Conservation (phyloP, 805 yeast genomes). For the Candida odintsovae region DNA sequence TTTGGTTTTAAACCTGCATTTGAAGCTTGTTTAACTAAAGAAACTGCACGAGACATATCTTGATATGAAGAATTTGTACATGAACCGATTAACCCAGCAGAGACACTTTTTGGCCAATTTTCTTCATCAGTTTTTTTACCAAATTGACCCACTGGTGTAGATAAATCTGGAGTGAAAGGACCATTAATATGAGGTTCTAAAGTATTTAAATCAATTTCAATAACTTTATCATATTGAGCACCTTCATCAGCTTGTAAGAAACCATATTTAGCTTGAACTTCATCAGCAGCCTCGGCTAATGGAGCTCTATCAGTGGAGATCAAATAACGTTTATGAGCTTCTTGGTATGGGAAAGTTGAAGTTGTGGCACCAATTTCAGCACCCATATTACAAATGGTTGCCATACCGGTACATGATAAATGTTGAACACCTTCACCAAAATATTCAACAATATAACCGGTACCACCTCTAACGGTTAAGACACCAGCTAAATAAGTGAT, state of each 20-base stretch:
- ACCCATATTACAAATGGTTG: conserved; percentile 99
- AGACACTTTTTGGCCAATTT: conserved; percentile 80
- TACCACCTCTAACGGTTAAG: conserved; percentile 95
- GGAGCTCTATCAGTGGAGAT: conserved; percentile 78
- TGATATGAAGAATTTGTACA: conserved; percentile 98
- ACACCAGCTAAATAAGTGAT: conserved; percentile 89
- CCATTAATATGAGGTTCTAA: conserved; percentile 96
- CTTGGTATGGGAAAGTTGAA: conserved; percentile 91
- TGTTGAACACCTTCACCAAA: conserved; percentile 91
- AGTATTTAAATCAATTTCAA: conserved; percentile 80
- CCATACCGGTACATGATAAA: conserved; percentile 98
- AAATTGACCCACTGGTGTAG: conserved; percentile 85
- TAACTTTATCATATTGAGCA: conserved; percentile 85
- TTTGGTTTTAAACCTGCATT: conserved; percentile 83
- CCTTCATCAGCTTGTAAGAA: conserved; percentile 81
- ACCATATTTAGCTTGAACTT: conserved; percentile 46
- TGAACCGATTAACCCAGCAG: conserved; percentile 95
- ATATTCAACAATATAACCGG: conserved; percentile 94
- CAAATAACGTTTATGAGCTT: conserved; percentile 72
- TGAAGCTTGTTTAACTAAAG: conserved; percentile 83
- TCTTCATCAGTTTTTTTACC: conserved; percentile 63
- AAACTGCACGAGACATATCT: conserved; percentile 96
- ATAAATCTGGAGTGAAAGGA: conserved; percentile 97
- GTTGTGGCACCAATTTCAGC: conserved; percentile 99
- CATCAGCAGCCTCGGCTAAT: conserved; percentile 74